Evolutionary conservation across 306 rosid genomes (phyloP).

Genomic region (Sophora flavescens): DNA sequence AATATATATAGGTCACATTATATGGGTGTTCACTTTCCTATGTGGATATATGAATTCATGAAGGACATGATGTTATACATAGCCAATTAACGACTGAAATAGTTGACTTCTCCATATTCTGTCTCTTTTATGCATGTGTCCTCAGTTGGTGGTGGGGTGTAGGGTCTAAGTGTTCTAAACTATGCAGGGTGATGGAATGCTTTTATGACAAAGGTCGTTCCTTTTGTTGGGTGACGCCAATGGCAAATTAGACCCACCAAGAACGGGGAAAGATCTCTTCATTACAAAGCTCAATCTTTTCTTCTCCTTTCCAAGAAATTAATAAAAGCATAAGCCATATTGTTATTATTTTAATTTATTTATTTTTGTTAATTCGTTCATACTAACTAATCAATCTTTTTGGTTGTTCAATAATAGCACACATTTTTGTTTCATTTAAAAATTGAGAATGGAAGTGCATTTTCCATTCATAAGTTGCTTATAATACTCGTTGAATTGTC

Average conservation of each 20-base stretch:
- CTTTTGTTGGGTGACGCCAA: constrained; percentile 58
- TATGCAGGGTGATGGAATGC: constrained; percentile 47
- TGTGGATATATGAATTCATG: constrained; percentile 32
- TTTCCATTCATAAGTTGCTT: constrained; percentile 48
- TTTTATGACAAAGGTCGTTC: constrained; percentile 48
- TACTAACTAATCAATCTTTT: constrained; percentile 29
- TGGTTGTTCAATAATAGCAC: constrained; percentile 22
- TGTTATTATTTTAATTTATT: too few relatives aligned
- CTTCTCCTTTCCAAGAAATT: constrained; percentile 34
- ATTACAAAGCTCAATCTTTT: constrained; percentile 38
- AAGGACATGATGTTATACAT: constrained; percentile 35
- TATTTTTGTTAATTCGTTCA: constrained; percentile 16
- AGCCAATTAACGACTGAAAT: constrained; percentile 40
- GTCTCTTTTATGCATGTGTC: constrained; percentile 40
- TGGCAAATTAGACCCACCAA: constrained; percentile 48
- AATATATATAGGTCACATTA: constrained; percentile 22
- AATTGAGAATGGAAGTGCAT: constrained; percentile 32
- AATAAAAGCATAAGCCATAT: not conserved
- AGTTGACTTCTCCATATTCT: constrained; percentile 31
- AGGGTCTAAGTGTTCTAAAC: constrained; percentile 43
- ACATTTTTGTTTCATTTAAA: constrained; percentile 33
- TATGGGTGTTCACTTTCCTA: constrained; percentile 29
- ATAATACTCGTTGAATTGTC: constrained; percentile 26
- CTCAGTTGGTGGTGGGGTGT: constrained; percentile 41
- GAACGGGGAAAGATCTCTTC: constrained; percentile 27